phyloP scores from a whole-genome alignment of 1,284 basidiomycete species.

The Volvariella volvacea region DNA sequence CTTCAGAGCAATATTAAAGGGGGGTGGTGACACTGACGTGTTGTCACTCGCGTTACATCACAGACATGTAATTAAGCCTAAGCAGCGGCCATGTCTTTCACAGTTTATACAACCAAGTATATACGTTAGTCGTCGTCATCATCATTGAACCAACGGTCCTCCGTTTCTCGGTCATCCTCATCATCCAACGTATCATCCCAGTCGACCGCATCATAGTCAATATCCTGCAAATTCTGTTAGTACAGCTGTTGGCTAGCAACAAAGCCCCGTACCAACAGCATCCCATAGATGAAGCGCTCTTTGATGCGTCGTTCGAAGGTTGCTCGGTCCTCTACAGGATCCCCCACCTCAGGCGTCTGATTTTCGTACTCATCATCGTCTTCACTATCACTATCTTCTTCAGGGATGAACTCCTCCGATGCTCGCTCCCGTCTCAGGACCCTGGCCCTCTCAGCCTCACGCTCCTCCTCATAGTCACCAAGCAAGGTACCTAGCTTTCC shows the following conservation, averaged over 20 bases:
- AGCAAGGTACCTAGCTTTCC: slow-evolving; percentile 63
- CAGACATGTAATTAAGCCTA: no score
- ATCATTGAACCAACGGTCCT: slow-evolving; percentile 74
- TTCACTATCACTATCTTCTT: slow-evolving; percentile 58
- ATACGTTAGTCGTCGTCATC: slow-evolving; percentile 39
- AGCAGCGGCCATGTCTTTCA: no score
- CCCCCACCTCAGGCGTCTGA: slow-evolving; percentile 24
- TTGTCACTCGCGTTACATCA: slow-evolving; percentile 9
- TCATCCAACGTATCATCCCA: slow-evolving; percentile 69
- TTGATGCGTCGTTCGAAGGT: slow-evolving; percentile 54
- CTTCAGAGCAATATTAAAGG: slow-evolving; percentile 23
- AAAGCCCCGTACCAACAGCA: slow-evolving; percentile 51
- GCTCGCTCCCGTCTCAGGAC: slow-evolving; percentile 34
- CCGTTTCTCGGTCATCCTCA: slow-evolving; percentile 52
- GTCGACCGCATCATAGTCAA: slow-evolving; percentile 67
- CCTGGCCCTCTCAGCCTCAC: slow-evolving; percentile 57
- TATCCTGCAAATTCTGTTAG: slow-evolving; percentile 39
- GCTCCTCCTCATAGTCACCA: slow-evolving; percentile 67
- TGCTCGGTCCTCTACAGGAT: slow-evolving; percentile 38
- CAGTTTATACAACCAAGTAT: no score
- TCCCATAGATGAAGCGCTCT: slow-evolving; percentile 71
- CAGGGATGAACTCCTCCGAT: slow-evolving; percentile 46
- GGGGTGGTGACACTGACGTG: slow-evolving; percentile 15
- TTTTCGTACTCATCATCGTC: slow-evolving; percentile 28
- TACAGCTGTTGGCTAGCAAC: slow-evolving; percentile 6